A percentile compares a stretch with the other conserved stretches of the same genome.
Evolutionary conservation across 2,329 filamentous ascomycete species (phyloP).

Genomic region (Neurospora crassa): DNA sequence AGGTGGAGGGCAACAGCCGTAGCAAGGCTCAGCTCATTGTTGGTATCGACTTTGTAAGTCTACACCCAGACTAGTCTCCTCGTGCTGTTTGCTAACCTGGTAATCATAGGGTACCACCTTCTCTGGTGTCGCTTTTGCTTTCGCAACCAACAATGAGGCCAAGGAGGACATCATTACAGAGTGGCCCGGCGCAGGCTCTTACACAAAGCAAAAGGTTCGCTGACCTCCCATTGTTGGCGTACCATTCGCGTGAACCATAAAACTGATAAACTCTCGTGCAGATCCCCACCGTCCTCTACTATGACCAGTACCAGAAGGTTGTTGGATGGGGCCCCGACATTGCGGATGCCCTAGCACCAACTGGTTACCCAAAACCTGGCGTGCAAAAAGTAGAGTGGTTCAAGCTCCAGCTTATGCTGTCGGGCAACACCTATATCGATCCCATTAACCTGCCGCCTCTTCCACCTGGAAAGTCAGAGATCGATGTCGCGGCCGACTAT

Average conservation of each 20-base stretch:
- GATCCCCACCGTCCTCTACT: constrained; percentile 99
- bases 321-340: constrained; percentile 99
- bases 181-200: constrained; percentile 95
- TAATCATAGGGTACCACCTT: constrained; percentile 78
- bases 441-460: constrained; percentile 97
- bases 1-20: constrained; percentile 79
- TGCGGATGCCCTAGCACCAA: constrained; percentile 89
- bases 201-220: constrained; percentile 93
- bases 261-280: constrained; percentile 25
- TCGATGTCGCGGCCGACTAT: constrained; percentile 98
- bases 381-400: constrained; percentile 99
- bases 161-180: constrained; percentile 99
- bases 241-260: not conserved
- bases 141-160: constrained; percentile 93
- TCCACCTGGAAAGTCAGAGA: constrained; percentile 95
- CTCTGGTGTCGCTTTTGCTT: constrained; percentile 93
- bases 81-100: constrained; percentile 14
- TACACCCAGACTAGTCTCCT: not conserved
- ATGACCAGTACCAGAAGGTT: constrained; percentile 98
- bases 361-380: constrained; percentile 92
- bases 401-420: constrained; percentile 97
- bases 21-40: constrained; percentile 97
- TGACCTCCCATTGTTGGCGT: not conserved
- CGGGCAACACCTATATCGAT: constrained; percentile 97
- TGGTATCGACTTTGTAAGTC: constrained; percentile 90